Percentiles rank a stretch among this genome's conserved stretches.
phyloP scores from a whole-genome alignment of 2,329 filamentous ascomycete species.

The Ascosphaera pollenicola region DNA sequence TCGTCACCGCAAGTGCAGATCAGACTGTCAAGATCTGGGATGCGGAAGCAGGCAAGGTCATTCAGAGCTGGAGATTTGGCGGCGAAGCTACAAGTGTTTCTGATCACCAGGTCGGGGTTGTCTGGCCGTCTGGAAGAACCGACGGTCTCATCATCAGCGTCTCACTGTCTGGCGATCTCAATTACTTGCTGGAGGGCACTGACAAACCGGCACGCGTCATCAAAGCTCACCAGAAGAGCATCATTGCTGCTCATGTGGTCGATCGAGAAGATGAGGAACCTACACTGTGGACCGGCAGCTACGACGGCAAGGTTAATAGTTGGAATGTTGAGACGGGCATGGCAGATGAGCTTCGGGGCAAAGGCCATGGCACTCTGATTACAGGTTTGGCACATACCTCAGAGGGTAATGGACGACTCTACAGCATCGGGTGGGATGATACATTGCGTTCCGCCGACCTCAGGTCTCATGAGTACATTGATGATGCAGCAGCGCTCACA shows the following conservation, averaged over 20 bases:
- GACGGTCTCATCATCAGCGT: conserved; percentile 82
- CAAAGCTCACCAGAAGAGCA: conserved; percentile 75
- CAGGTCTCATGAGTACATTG: conserved; percentile 52
- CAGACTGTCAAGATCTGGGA: conserved; percentile 94
- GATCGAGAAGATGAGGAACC: conserved; percentile 31
- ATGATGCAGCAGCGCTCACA: conserved; percentile 41
- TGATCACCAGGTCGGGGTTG: conserved; percentile 86
- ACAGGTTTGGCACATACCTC: conserved; percentile 44
- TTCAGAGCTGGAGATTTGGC: conserved; percentile 71
- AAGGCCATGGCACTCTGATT: conserved; percentile 68
- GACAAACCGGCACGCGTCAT: conserved; percentile 48
- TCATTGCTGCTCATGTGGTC: conserved; percentile 50
- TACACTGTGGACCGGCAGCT: conserved; percentile 67
- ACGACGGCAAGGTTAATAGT: conserved; percentile 64
- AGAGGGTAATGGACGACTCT: conserved; percentile 36
- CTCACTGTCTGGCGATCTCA: conserved; percentile 71
- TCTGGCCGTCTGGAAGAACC: conserved; percentile 60
- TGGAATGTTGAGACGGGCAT: conserved; percentile 58
- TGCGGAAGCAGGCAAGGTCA: conserved; percentile 50
- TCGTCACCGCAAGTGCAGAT: conserved; percentile 84
- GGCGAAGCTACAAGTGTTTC: conserved; percentile 47
- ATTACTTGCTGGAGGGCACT: conserved; percentile 59
- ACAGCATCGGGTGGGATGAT: conserved; percentile 88
- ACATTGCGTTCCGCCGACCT: conserved; percentile 60
- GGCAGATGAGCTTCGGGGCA: conserved; percentile 53